Percentiles rank a stretch among this genome's conserved stretches.
phyloP scores from a whole-genome alignment of 805 yeast species.

The Schwanniomyces yamadae region DNA sequence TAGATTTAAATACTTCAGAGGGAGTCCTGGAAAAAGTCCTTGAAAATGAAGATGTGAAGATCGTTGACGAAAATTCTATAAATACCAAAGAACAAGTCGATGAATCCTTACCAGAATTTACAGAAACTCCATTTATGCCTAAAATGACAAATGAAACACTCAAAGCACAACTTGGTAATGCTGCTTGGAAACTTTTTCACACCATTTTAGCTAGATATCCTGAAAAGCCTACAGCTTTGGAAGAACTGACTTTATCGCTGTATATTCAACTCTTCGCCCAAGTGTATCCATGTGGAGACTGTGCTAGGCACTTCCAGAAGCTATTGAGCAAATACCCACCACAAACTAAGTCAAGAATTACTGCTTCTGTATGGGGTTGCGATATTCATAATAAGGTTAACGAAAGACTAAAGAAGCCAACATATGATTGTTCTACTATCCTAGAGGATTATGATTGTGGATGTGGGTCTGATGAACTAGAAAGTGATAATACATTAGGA shows the following conservation, averaged over 20 bases:
- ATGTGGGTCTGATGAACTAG: conserved; percentile 75
- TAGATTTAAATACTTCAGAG: not conserved
- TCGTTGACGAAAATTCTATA: not conserved
- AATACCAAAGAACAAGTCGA: not conserved
- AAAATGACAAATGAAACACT: conserved; percentile 85
- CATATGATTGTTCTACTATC: conserved; percentile 82
- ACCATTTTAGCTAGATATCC: conserved; percentile 92
- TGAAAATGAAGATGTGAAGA: not conserved
- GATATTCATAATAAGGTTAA: conserved; percentile 87
- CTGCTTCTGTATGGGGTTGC: conserved; percentile 96
- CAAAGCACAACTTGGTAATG: conserved; percentile 82
- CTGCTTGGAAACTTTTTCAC: conserved; percentile 89
- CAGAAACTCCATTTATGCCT: conserved; percentile 76
- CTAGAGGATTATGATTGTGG: conserved; percentile 96
- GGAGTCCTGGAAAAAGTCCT: not conserved
- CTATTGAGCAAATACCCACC: conserved; percentile 77
- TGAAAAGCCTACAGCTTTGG: conserved; percentile 65
- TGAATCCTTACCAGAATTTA: conserved; percentile 13
- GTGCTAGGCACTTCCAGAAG: conserved; percentile 85
- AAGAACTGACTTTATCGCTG: conserved; percentile 58
- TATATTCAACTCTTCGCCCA: conserved; percentile 79
- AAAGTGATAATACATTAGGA: conserved; percentile 41
- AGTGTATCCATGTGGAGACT: conserved; percentile 96
- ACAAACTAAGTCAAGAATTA: conserved; percentile 69
- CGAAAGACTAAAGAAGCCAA: conserved; percentile 60